A percentile compares a stretch with the other conserved stretches of the same genome.
phyloP scores from a whole-genome alignment of 2,329 filamentous ascomycete genomes.

The Exophiala calicioides region DNA sequence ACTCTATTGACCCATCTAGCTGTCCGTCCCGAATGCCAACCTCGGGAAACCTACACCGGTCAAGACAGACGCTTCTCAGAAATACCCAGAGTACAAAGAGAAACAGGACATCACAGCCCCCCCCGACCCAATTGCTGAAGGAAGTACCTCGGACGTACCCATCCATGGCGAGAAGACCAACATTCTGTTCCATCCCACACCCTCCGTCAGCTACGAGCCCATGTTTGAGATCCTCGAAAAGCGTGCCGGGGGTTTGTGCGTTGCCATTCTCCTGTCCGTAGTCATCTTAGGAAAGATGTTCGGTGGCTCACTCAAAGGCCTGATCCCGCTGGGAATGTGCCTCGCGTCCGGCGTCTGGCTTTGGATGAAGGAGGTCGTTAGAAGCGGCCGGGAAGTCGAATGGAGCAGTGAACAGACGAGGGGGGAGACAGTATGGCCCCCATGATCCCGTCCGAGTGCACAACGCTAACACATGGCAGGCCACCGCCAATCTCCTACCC shows the following conservation, averaged over 20 bases:
- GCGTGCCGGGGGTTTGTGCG: constrained; percentile 69
- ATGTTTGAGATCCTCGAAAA: constrained; percentile 78
- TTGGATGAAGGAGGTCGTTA: constrained; percentile 85
- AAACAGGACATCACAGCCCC: constrained; percentile 89
- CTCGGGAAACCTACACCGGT: constrained; percentile 67
- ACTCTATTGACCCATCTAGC: constrained; percentile 43
- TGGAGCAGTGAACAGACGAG: constrained; percentile 86
- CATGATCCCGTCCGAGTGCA: neutral
- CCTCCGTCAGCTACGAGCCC: constrained; percentile 83
- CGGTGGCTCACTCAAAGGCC: constrained; percentile 72
- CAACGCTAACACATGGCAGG: constrained; percentile 44
- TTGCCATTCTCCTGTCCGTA: constrained; percentile 70
- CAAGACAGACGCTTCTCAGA: constrained; percentile 70
- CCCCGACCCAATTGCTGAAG: constrained; percentile 78
- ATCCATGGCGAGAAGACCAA: constrained; percentile 97
- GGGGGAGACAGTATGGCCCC: constrained; percentile 65
- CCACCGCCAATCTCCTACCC: constrained; percentile 83
- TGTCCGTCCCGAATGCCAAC: constrained; percentile 89
- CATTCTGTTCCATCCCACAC: constrained; percentile 91
- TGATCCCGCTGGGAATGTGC: constrained; percentile 72
- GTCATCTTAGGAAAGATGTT: constrained; percentile 77
- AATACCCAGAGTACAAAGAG: constrained; percentile 75
- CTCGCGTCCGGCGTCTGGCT: constrained; percentile 78
- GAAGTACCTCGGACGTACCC: constrained; percentile 87
- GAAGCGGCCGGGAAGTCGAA: constrained; percentile 77